These are phyloP conservation scores for Penicillium hesseltinei DNA, from an alignment of 2,329 filamentous ascomycete genomes.

Conservation along the genomic window DNA sequence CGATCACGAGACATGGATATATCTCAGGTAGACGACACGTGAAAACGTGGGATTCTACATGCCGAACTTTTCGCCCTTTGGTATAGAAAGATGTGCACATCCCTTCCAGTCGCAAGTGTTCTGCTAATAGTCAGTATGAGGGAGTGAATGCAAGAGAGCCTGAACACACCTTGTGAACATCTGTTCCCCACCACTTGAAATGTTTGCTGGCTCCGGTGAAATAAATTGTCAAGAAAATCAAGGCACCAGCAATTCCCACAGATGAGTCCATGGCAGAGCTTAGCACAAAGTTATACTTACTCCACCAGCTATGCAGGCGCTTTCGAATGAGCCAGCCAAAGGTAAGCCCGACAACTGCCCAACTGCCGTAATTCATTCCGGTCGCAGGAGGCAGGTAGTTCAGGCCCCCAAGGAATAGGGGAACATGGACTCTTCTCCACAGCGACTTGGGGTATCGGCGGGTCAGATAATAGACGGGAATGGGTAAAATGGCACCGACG, in stretches of 20 bases:
- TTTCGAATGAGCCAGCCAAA: conserved; percentile 65
- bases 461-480: conserved; percentile 57
- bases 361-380: conserved; percentile 65
- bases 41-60: background rate
- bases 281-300: conserved; percentile 70
- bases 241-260: conserved; percentile 25
- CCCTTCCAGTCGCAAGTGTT: conserved; percentile 27
- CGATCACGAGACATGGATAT: background rate
- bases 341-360: conserved; percentile 61
- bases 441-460: conserved; percentile 59
- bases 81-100: conserved; percentile 19
- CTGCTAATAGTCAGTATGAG: conserved; percentile 7
- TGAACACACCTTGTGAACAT: conserved; percentile 23
- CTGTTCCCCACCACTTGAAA: conserved; percentile 29
- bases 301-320: conserved; percentile 65
- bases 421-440: conserved; percentile 62
- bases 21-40: background rate
- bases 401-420: conserved; percentile 62
- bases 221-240: conserved; percentile 30
- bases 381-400: conserved; percentile 64
- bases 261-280: conserved; percentile 62
- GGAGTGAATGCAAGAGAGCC: background rate
- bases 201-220: conserved; percentile 24
- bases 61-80: conserved; percentile 18
- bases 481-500: conserved; percentile 59